Conservation (phyloP, 495 filamentous ascomycete species). For the Lineolata rhizophorae region DNA sequence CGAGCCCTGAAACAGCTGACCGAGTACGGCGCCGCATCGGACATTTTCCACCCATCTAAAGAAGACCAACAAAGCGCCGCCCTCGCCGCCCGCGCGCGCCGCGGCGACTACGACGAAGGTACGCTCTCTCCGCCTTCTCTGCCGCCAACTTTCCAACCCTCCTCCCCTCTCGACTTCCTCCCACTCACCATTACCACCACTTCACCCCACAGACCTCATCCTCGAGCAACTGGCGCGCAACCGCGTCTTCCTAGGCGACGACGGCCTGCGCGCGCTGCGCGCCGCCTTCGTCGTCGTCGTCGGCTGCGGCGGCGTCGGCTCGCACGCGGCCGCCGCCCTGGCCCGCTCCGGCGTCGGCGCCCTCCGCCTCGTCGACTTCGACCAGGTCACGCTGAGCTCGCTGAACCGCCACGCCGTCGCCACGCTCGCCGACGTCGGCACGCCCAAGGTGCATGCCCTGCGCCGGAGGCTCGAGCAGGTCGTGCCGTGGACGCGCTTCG, state of each 20-base stretch:
- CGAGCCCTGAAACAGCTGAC: too few relatives aligned
- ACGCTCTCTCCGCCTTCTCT: conserved; percentile 2
- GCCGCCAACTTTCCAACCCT: conserved; percentile 4
- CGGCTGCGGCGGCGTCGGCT: conserved; percentile 86
- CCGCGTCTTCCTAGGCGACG: conserved; percentile 69
- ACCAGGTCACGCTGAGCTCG: conserved; percentile 85
- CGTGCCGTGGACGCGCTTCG: conserved; percentile 77
- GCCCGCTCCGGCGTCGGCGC: conserved; percentile 71
- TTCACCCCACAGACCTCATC: conserved; percentile 54
- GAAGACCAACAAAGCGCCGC: conserved; percentile 60
- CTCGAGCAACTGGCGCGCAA: conserved; percentile 92
- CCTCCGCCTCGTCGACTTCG: conserved; percentile 87
- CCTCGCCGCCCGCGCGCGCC: conserved; percentile 58
- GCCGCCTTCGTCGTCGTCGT: conserved; percentile 70
- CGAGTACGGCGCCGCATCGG: conserved; percentile 45
- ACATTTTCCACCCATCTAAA: conserved; percentile 28
- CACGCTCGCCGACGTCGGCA: conserved; percentile 81
- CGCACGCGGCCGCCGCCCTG: conserved; percentile 69
- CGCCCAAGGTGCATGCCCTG: conserved; percentile 78
- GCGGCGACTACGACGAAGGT: conserved; percentile 86
- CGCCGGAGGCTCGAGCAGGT: conserved; percentile 59
- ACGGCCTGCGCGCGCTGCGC: conserved; percentile 58
- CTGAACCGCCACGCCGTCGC: conserved; percentile 90
- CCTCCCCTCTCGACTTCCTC: neutral
- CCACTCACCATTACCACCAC: conserved; percentile 5